Conservation (phyloP, 805 yeast genomes). For the Pichia occidentalis region DNA sequence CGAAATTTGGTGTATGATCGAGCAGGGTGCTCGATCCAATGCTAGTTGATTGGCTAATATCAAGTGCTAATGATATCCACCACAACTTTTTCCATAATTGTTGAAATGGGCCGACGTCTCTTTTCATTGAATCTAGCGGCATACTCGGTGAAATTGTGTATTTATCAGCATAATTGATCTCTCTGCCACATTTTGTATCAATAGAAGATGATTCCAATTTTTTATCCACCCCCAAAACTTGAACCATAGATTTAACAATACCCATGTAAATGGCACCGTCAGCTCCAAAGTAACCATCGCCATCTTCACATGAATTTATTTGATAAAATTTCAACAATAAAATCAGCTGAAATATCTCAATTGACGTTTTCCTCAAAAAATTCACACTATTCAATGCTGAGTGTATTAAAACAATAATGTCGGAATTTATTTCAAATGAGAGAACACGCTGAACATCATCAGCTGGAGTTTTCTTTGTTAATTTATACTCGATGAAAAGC, state of each 20-base stretch:
- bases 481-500: constrained; percentile 17
- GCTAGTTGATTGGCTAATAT: constrained; percentile 19
- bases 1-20: constrained; percentile 15
- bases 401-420: constrained; percentile 33
- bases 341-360: constrained; percentile 39
- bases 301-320: constrained; percentile 41
- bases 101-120: constrained; percentile 14
- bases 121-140: constrained; percentile 6
- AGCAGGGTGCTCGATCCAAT: constrained; percentile 21
- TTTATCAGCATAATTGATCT: constrained; percentile 4
- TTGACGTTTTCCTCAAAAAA: constrained; percentile 32
- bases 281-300: constrained; percentile 40
- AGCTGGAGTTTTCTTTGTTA: not conserved
- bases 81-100: constrained; percentile 29
- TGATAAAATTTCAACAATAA: constrained; percentile 36
- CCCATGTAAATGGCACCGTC: constrained; percentile 35
- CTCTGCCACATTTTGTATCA: constrained; percentile 1
- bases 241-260: constrained; percentile 34
- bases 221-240: constrained; percentile 40
- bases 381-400: constrained; percentile 35
- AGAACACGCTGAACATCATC: constrained; percentile 13
- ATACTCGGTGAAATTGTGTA: constrained; percentile 2
- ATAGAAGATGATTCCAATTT: no score
- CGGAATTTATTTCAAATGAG: constrained; percentile 35
- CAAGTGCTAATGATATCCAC: constrained; percentile 21